Percentiles rank a stretch among this genome's conserved stretches.
Evolutionary conservation across 2,329 filamentous ascomycete genomes (phyloP).

Genomic region (Thelonectria blattea): DNA sequence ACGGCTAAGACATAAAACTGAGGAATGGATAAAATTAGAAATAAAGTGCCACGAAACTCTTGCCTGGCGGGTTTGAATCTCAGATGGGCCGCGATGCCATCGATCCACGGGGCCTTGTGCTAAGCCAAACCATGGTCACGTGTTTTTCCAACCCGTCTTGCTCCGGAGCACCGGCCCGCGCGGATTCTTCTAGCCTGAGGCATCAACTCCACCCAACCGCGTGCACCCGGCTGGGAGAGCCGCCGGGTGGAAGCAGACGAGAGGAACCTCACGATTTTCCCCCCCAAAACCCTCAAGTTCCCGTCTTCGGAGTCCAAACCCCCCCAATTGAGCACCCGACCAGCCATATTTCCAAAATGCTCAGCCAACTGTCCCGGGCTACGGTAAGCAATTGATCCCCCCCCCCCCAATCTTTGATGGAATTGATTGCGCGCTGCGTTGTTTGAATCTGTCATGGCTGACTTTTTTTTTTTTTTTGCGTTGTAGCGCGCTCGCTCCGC

Average conservation of each 20-base stretch:
- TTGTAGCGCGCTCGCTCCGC: constrained; percentile 59
- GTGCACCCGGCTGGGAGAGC: constrained; percentile 33
- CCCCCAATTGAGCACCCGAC: constrained; percentile 57
- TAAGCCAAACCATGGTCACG: constrained; percentile 18
- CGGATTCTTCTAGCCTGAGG: constrained; percentile 34
- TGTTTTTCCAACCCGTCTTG: constrained; percentile 22
- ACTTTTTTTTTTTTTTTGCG: constrained; percentile 19
- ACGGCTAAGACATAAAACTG: too few species aligned
- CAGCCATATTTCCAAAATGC: constrained; percentile 55
- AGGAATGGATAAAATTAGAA: too few species aligned
- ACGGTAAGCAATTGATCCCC: constrained; percentile 54
- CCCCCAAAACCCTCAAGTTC: constrained; percentile 52
- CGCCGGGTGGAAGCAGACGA: constrained; percentile 14
- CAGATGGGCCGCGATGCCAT: not conserved
- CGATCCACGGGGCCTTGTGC: not conserved
- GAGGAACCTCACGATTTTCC: constrained; percentile 51
- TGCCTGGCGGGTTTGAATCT: not conserved
- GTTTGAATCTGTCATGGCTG: not conserved
- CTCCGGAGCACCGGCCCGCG: constrained; percentile 10
- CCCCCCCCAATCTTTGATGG: not conserved
- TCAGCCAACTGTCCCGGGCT: constrained; percentile 60
- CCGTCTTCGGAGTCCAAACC: constrained; percentile 39
- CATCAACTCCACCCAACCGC: constrained; percentile 29
- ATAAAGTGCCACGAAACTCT: not conserved
- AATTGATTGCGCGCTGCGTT: not conserved